Conservation (phyloP, 345 rosid genomes). For the Gossypium herbaceum region DNA sequence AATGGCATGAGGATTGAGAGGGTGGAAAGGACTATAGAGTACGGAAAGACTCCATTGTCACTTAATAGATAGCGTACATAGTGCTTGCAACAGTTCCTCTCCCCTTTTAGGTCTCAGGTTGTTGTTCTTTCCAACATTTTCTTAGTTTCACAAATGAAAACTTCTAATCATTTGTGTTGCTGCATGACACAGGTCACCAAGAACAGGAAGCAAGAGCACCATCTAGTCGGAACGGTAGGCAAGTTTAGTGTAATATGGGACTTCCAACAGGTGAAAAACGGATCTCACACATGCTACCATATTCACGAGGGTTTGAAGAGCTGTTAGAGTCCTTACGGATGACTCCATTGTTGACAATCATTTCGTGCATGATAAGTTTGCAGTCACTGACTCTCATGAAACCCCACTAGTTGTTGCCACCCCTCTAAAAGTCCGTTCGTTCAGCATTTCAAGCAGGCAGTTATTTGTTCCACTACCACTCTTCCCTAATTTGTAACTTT, state of each 20-base stretch:
- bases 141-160: not conserved
- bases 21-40: not conserved
- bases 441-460: constrained; percentile 87
- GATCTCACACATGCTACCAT: constrained; percentile 69
- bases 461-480: not conserved
- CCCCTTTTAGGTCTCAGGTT: not conserved
- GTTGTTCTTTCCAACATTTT: not conserved
- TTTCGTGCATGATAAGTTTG: constrained; percentile 97
- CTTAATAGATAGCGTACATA: too few species aligned
- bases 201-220: constrained; percentile 74
- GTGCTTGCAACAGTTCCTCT: too few species aligned
- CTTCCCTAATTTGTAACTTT: not conserved
- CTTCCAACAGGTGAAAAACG: constrained; percentile 74
- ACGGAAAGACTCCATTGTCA: too few species aligned
- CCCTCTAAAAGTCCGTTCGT: constrained; percentile 89
- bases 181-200: constrained; percentile 53
- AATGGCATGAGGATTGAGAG: not conserved
- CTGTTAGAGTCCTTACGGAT: constrained; percentile 84
- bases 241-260: constrained; percentile 94
- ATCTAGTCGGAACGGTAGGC: constrained; percentile 88
- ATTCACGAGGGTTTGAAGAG: constrained; percentile 78
- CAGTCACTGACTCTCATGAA: constrained; percentile 85
- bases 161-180: constrained; percentile 3
- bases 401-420: constrained; percentile 99
- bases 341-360: constrained; percentile 93